Base-by-base conservation (phyloP, 2,329 filamentous ascomycete species). In the Didymella exigua region DNA sequence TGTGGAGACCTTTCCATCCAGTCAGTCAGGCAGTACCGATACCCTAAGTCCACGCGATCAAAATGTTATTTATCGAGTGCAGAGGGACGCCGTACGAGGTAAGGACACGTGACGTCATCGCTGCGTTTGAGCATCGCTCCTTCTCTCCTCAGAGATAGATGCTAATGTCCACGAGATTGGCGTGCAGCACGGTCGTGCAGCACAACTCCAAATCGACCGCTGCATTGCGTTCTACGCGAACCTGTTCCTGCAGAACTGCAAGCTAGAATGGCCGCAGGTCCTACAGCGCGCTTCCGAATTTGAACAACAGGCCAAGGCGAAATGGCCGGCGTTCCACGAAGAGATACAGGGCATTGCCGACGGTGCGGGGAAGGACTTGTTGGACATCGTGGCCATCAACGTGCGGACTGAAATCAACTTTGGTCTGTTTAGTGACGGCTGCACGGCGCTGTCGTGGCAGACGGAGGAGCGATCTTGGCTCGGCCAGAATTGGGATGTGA, bases 331-430 rank as follows among this genome's bases (percentile, higher is more conserved):
- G 1, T 79, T 77, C 50, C 69, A 78, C 7, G 71, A 78, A 31
- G 79, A 81, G 56, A 79, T 81, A 70, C 58, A 63, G 45, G 86
- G 82, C 10, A 77, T 86, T 34, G 82, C 84, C 0, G 76, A 81
- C 1, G 84, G 84, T 2, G 76, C 82, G 0, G 70, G 64, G 0
- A 66, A 78, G 7, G 59, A 74, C 0, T 60, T 85, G 2, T 65
- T 81, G 2, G 82, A 85, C 41, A 78, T 86, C n/a, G 67, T 86
- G 1, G 82, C 83, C 1, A 68, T 86, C 10, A 86, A 86, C 50
- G 79, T 84, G 5, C 76, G 83, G 1, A 84, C 81, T 0, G 83
- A 86, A 68, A 84, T 85, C 56, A 77, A 77, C 1, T 85, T 86
- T 52, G 83, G 84, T 0, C 68, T 84, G 13, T 85, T 83, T 56